Base-by-base conservation (phyloP, 441 rosid species). In the Croton setiger region DNA sequence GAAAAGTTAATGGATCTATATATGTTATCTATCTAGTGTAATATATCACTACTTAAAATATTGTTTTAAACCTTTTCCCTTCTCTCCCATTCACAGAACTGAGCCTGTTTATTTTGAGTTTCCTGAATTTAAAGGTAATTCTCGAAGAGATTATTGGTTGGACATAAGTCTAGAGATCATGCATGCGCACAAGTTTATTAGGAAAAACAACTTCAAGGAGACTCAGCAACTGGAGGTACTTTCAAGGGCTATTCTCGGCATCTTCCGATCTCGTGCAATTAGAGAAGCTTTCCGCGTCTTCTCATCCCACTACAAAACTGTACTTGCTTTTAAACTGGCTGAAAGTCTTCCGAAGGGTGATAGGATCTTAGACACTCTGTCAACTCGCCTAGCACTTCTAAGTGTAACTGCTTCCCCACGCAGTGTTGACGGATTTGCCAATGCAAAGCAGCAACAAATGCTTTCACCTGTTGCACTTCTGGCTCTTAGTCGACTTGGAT, bases 261-360 rank as follows among this genome's bases (percentile, higher is more conserved):
- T 89, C 77, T 84, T 84, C 64, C 87, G 87, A 13, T 93, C 82
- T 66, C 92, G 84, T 63, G 96, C 97, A 51, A 73, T 85, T 71
- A 89, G 83, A 76, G 98, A 93, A 78, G 89, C 89, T 74, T 85
- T 91, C 78, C 86, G 72, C 51, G 76, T 84, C 78, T 88, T 87
- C 81, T 78, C 98, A 62, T 88, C 98, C 56, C 85, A 83, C 54
- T 91, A 89, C 80, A 89, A 88, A 78, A 85, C 96, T 17, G 66
- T 88, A 70, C 96, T 93, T 68, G 81, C 88, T 68, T 91, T 91
- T 77, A 91, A 86, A 82, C 82, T 93, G 63, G 97, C 96, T 73
- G 97, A 91, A 87, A 88, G 97, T 78, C 92, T 91, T 72, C 98
- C 97, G 21, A 75, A 88, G 65, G 98, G 98, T 66, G 97, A 93